Evolutionary conservation across 2,329 filamentous ascomycete species (phyloP), one percentile per base, ranked within the genome.

Genomic region (Talaromyces pinophilus): DNA sequence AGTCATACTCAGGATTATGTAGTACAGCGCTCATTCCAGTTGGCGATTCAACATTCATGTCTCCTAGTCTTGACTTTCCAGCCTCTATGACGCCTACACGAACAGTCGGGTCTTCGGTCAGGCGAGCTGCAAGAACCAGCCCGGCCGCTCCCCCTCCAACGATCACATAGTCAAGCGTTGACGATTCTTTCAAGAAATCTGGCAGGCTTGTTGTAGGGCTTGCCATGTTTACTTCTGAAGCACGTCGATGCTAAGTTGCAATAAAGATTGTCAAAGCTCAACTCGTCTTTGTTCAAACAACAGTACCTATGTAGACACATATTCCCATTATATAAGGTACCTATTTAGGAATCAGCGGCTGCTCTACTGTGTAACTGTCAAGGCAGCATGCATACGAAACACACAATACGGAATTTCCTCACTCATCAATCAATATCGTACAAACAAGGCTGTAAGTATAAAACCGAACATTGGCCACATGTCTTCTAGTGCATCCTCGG

Each of bases 1-100:
- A 57, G n/a, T 57, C 52, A 57, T 57, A 57, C 46, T 57, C 52
- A 35, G 52, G 52, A 57, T 57, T 57, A 7, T 57, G 28, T 15
- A 57, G 25, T 6, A 38, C 52, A 17, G 52, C 52, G 15, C 22
- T 17, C 52, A 57, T 57, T 1, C 52, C 52, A 57, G 52, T 57
- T 35, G 52, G 52, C 52, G 10, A 2, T 3, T 57, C 52, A 57
- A 57, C 33, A 57, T 57, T 57, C 52, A 35, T 57, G 13, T 57
- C 52, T 11, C 52, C 52, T 17, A 57, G 15, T 50, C 46, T 50
- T 13, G 22, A 50, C 22, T 50, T 50, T 1, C 46, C 46, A 28
- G 46, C 46, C 22, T 50, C 46, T 0, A 50, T 50, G 2, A 50
- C 46, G 10, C 19, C 46, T 5, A 50, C 46, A 0, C 46, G 8